Base-by-base conservation (phyloP, 352 stramenopile species). In the Pythium phragmiticola region DNA sequence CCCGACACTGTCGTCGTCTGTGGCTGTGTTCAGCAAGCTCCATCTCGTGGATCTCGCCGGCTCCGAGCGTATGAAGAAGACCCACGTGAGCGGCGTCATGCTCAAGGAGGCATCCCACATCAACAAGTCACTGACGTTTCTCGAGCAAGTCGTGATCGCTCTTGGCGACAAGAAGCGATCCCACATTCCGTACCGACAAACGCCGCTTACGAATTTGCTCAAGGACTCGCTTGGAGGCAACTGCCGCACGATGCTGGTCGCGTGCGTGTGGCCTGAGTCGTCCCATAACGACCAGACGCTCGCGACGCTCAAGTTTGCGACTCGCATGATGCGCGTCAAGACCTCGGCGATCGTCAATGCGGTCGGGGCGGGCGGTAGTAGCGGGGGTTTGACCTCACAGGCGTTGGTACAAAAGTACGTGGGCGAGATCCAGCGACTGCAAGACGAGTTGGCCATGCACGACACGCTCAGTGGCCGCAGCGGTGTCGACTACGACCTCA, bases 41-140 rank as follows among this genome's bases (percentile, higher is more conserved):
- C 96, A 98, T 60, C 86, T 98, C 21, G 91, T 98, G 11, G 92
- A 98, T 65, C 79, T 98, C 33, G 93, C 93, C 0, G 92, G 92
- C 11, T 97, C 90, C 6, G 93, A 98, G 72, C 97, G 96, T 49
- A 97, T 90, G 76, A 90, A 95, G 60, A 83, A 84, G 34, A 85
- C 82, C 2, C 72, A 74, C 17, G 75, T 84, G n/a, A 75, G 76
- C 4, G 82, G 81, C 7, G 80, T 77, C 36, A 77, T 76, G 48
- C 69, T 82, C 4, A 78, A 77, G 8, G 74, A 80, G 14, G 72
- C 82, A 6, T 80, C 77, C 26, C 82, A 88, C 51, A 87, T 88
- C 58, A 87, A 90, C 75, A 80, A 77, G 60, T 92, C 73, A 50
- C 65, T 89, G 51, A 89, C 79, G 63, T 95, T 75, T 67, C 78